These are phyloP conservation scores for Aspergillus bridgeri DNA, from an alignment of 495 filamentous ascomycete species.

Conservation along the genomic window DNA sequence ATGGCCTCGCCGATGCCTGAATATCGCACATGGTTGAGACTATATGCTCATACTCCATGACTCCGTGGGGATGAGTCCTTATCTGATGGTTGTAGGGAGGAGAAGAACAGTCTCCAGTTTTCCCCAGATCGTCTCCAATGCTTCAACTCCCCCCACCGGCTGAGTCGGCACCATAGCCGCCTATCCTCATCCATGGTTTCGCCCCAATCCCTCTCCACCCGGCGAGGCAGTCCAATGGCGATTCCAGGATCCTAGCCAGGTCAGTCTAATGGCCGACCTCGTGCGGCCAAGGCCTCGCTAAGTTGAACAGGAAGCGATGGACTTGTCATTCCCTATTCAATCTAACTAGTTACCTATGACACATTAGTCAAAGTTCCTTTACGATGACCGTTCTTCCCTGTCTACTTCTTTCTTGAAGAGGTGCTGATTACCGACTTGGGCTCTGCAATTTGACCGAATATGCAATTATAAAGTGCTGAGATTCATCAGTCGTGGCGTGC, in stretches of 20 bases:
- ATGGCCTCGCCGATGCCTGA: not conserved
- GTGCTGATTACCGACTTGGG: not conserved
- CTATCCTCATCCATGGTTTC: not conserved
- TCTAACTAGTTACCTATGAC: no score
- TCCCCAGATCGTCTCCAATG: not conserved
- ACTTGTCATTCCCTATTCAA: conserved; percentile 4
- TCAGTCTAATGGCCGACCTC: not conserved
- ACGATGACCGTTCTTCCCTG: not conserved
- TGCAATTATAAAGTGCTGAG: not conserved
- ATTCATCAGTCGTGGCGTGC: not conserved
- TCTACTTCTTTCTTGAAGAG: not conserved
- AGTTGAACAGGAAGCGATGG: not conserved
- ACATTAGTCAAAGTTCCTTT: conserved; percentile 9
- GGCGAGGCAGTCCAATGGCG: conserved; percentile 12
- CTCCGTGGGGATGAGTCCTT: no score
- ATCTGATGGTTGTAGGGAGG: no score
- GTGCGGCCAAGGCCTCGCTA: not conserved
- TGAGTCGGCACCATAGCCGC: conserved; percentile 18
- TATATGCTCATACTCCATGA: no score
- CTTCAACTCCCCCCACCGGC: conserved; percentile 20
- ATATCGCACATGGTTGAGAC: no score
- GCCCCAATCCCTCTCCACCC: conserved; percentile 1
- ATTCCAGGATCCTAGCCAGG: not conserved
- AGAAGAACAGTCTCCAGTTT: not conserved
- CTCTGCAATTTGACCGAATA: not conserved